Base-by-base conservation (phyloP, 441 rosid species). In the Populus trichocarpa region DNA sequence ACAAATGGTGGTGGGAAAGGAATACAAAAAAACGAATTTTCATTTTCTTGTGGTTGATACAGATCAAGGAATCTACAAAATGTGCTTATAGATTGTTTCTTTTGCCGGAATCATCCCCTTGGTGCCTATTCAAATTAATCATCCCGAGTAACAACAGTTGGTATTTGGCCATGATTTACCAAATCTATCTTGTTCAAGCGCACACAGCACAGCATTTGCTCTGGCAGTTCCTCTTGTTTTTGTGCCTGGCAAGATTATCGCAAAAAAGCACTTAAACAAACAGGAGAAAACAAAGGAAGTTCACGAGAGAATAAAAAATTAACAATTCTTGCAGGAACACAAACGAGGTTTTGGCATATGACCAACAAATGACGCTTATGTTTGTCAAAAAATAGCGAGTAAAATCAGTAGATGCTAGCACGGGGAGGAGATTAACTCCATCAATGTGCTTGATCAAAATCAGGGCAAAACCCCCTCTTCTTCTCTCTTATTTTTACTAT, bases 211-310 rank as follows among this genome's bases (percentile, higher is more conserved):
- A 94, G 40, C 66, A 87, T 94, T 84, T 87, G 92, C 83, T 94
- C 98, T 25, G 98, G 98, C 50, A 94, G 87, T 74, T 94, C 98
- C 84, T 94, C 96, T 23, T 89, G 93, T 77, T 90, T 89, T 63
- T 94, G 94, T 50, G 95, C 98, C 97, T 94, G 88, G 75, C 50
- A 74, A 28, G 74, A 77, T 35, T 30, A 23, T 36, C 25, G 46
- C 53, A 79, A 12, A 11, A 8, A 50, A 22, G 2, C 16, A 67
- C 63, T 23, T 75, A 10, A 28, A 42, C 20, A 16, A 8, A 5
- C 18, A 26, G 57, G 6, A 40, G 25, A 25, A 40, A 22, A 68
- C 25, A 20, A 30, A 32, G 8, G 40, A 11, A 12, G 3, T 20
- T 59, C 40, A 2, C 8, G 22, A 38, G 32, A 6, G 28, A 23